Base-by-base conservation (phyloP, 2,329 filamentous ascomycete genomes). In the Cladosporium austrohemisphaericum region DNA sequence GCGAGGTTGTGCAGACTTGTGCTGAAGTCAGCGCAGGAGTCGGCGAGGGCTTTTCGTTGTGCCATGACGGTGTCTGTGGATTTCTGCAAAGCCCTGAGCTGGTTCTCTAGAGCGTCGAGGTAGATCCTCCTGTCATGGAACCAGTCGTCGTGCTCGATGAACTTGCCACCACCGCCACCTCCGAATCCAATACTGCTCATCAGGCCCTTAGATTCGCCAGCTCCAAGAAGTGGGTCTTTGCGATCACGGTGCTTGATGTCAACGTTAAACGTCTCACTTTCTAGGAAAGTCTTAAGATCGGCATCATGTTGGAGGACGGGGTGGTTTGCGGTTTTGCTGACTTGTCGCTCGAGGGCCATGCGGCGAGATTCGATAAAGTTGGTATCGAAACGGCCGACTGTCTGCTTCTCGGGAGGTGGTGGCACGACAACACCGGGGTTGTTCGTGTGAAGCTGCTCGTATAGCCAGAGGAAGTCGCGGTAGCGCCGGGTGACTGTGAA, bases 81-180 rank as follows among this genome's bases (percentile, higher is more conserved):
- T 71, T 96, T 97, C 61, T 96, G 78, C 13, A 97, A 76, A 8
- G 87, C 85, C 67, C 91, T 95, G 53, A 96, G 78, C 67, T 97
- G 92, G 60, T 83, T 90, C 65, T 97, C 91, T 29, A 97, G 78
- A 4, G 91, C 91, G 66, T 98, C 93, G 9, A 98, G 80, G 64
- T 98, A 98, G 49, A 97, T 81, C 62, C 85, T 88, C 54, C 93
- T 89, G 59, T 98, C 93, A 61, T 98, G 92, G 72, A 98, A 98
- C 93, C 92, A 98, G 71, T 98, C 93, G 66, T 98, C 93, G 65
- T 97, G 93, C 70, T 98, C 93, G 31, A 98, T 83, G 71, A 98
- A 98, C 69, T 98, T 98, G 52, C 77, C 77, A 26, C 71, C 71
- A 23, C 91, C 87, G 20, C 92, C 83, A 55, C 78, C 86, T 18